Evolutionary conservation across 2,329 filamentous ascomycete genomes (phyloP).

Genomic region (Neodidymelliopsis sp.): DNA sequence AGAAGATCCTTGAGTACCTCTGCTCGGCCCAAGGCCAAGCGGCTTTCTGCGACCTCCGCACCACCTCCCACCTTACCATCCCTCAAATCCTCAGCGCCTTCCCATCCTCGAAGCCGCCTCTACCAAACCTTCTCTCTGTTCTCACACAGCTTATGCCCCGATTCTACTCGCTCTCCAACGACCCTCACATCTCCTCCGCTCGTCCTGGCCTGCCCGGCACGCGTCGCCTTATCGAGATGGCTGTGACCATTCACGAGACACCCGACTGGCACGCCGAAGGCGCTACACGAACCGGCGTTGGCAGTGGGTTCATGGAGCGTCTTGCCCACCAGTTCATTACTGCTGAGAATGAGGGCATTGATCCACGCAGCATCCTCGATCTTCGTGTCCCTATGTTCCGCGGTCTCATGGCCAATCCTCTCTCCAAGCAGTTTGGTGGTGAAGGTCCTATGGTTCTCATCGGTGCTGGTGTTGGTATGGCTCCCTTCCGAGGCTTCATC

Average conservation of each 20-base stretch:
- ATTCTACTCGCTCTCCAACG: slow-evolving; percentile 97
- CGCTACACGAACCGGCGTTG: slow-evolving; percentile 76
- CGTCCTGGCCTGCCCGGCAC: slow-evolving; percentile 70
- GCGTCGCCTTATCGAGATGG: slow-evolving; percentile 88
- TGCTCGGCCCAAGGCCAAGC: slow-evolving; percentile 90
- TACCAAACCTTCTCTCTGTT: slow-evolving; percentile 80
- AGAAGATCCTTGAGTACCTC: slow-evolving; percentile 85
- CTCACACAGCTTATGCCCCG: slow-evolving; percentile 93
- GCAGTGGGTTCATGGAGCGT: slow-evolving; percentile 92
- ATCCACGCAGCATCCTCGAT: slow-evolving; percentile 59
- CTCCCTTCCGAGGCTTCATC: slow-evolving; percentile 96
- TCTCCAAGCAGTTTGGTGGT: slow-evolving; percentile 88
- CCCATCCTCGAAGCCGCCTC: slow-evolving; percentile 85
- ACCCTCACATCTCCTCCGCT: slow-evolving; percentile 81
- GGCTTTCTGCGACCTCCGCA: slow-evolving; percentile 90
- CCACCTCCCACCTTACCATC: slow-evolving; percentile 82
- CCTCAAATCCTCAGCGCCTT: slow-evolving; percentile 89
- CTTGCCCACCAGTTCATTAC: slow-evolving; percentile 76
- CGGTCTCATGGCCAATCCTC: slow-evolving; percentile 94
- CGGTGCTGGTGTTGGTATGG: slow-evolving; percentile 94
- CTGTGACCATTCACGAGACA: slow-evolving; percentile 93
- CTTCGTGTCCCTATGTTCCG: slow-evolving; percentile 96
- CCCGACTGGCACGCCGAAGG: slow-evolving; percentile 75
- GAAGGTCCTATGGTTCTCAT: slow-evolving; percentile 98
- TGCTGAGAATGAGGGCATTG: slow-evolving; percentile 65